phyloP scores from a whole-genome alignment of 2,329 filamentous ascomycete genomes.

The Colletotrichum tofieldiae region DNA sequence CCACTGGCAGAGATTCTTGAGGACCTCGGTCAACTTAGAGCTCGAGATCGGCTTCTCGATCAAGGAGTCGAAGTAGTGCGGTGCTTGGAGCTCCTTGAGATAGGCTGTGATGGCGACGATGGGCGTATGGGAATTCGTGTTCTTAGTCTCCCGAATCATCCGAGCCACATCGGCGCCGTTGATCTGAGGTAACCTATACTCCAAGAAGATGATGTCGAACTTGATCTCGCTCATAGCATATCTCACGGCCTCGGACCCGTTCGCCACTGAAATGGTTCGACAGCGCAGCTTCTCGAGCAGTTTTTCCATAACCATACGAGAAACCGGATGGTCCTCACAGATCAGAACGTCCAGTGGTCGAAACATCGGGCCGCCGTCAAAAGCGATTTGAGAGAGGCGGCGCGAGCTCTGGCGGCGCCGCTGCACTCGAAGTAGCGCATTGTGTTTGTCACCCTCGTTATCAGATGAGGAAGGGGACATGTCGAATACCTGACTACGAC shows the following conservation, averaged over 20 bases:
- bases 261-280: slow-evolving; percentile 91
- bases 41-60: slow-evolving; percentile 98
- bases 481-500: slow-evolving; percentile 94
- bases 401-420: slow-evolving; percentile 95
- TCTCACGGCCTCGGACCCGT: slow-evolving; percentile 91
- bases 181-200: slow-evolving; percentile 95
- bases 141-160: slow-evolving; percentile 98
- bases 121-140: slow-evolving; percentile 93
- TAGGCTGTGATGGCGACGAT: slow-evolving; percentile 98
- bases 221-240: slow-evolving; percentile 98
- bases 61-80: slow-evolving; percentile 94
- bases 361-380: slow-evolving; percentile 88
- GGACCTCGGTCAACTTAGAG: slow-evolving; percentile 89
- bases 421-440: slow-evolving; percentile 91
- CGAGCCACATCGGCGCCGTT: slow-evolving; percentile 95
- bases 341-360: slow-evolving; percentile 94
- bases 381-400: slow-evolving; percentile 90
- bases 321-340: slow-evolving; percentile 97
- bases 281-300: slow-evolving; percentile 95
- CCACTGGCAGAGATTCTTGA: slow-evolving; percentile 93
- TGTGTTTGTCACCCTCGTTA: slow-evolving; percentile 94
- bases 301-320: slow-evolving; percentile 98
- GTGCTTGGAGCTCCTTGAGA: slow-evolving; percentile 94
- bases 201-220: slow-evolving; percentile 98
- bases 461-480: slow-evolving; percentile 98